Evolutionary conservation across 768 basidiomycete genomes (phyloP).

Genomic region (Scleroderma bovista): DNA sequence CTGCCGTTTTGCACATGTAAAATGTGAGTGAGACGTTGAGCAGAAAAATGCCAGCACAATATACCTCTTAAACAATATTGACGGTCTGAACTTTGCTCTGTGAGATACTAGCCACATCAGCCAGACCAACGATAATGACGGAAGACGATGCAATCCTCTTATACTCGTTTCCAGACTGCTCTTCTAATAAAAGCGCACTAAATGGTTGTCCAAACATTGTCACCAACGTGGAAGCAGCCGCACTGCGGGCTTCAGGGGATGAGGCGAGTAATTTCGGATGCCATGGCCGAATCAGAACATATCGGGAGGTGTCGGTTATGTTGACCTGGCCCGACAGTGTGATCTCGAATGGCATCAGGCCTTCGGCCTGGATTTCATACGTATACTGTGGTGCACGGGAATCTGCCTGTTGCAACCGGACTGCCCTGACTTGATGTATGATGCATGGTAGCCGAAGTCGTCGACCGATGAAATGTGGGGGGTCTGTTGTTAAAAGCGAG

Average conservation of each 20-base stretch:
- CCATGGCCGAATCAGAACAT: background rate
- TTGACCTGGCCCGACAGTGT: background rate
- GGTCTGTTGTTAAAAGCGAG: background rate
- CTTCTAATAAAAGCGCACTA: background rate
- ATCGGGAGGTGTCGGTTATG: background rate
- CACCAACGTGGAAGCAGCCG: background rate
- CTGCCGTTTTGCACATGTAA: no score
- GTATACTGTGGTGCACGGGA: background rate
- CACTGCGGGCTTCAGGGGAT: background rate
- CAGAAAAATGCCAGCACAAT: background rate
- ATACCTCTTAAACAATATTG: background rate
- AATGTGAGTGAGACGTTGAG: no score
- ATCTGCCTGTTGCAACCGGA: background rate
- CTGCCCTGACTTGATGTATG: background rate
- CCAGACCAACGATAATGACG: background rate
- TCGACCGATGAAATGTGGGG: background rate
- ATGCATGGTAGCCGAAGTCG: background rate
- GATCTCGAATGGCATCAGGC: background rate
- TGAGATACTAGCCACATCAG: constrained; percentile 1
- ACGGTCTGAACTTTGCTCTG: background rate
- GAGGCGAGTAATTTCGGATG: background rate
- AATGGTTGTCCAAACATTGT: background rate
- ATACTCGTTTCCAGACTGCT: background rate
- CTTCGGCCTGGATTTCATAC: background rate
- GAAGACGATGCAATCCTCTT: background rate